Base-by-base conservation (phyloP, 805 yeast species). In the Pichia californica region DNA sequence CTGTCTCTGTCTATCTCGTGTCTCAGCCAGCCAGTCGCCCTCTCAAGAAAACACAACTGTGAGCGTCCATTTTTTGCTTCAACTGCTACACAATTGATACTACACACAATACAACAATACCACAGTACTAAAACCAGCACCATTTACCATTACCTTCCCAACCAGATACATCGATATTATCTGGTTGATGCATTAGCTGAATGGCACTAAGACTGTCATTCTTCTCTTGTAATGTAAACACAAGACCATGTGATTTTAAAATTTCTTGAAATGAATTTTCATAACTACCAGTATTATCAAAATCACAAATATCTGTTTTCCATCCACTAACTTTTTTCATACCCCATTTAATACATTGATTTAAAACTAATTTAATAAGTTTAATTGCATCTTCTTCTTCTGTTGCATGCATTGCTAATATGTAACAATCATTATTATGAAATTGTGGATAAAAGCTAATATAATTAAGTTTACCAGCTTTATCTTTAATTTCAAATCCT, bases 121-220 rank as follows among this genome's bases (percentile, higher is more conserved):
- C n/a, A n/a, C n/a, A n/a, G n/a, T n/a, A n/a, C 36, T 33, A 52
- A 32, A 48, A 52, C 55, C 55, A 52, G 28, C 51, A 42, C 52
- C 54, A 48, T 36, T 50, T 51, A 10, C 45, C 44, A 27, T 52
- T 52, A 10, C 38, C 50, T 1, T 32, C 31, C 55, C 55, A 52
- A 4, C 31, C 26, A 11, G 13, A 2, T 19, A 31, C 8, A 14
- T 11, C 1, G 31, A 8, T 36, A 14, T 6, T 16, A 1, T 13
- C 14, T 7, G 11, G 26, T 37, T 19, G 9, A 37, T 14, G 26
- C 2, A 13, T 21, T n/a, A n/a, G n/a, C n/a, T 28, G 40, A 13
- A 37, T 11, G 13, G 40, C 40, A 28, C 40, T 37, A 2, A 37
- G 33, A 10, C 32, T 27, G 16, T 28, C 26, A 21, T 37, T 37